A percentile compares a stretch with the other conserved stretches of the same genome.
Conservation (phyloP, 257 asterid genomes). For the Solanum chilense region DNA sequence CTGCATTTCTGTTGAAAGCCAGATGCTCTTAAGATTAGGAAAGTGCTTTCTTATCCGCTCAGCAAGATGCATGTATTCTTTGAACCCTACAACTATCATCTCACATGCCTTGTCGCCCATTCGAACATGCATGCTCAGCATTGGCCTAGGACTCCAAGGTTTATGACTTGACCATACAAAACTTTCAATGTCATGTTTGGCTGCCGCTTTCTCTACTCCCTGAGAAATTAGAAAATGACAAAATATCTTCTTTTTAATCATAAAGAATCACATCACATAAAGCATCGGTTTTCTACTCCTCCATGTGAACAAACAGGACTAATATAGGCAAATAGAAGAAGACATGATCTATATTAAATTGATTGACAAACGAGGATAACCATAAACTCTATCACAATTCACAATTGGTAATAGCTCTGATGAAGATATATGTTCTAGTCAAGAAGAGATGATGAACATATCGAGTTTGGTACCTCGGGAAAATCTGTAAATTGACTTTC, state of each 20-base stretch:
- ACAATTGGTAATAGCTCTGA: background rate
- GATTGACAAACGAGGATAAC: background rate
- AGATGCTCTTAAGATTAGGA: conserved; percentile 59
- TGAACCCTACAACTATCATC: conserved; percentile 82
- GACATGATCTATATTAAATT: background rate
- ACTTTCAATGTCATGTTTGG: conserved; percentile 35
- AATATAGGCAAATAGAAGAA: background rate
- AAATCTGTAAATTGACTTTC: conserved; percentile 23
- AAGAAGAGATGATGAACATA: background rate
- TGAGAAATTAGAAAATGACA: background rate
- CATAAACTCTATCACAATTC: background rate
- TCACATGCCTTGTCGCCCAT: conserved; percentile 98
- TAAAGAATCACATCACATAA: background rate
- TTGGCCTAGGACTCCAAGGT: conserved; percentile 80
- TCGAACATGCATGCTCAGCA: conserved; percentile 84
- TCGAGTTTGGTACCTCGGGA: conserved; percentile 28
- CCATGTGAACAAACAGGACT: background rate
- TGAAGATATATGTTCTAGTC: background rate
- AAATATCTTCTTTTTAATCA: background rate
- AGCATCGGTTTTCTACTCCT: background rate
- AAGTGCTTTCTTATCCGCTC: conserved; percentile 48
- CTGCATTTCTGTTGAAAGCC: conserved; percentile 99
- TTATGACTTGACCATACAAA: conserved; percentile 77
- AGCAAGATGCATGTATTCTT: conserved; percentile 71
- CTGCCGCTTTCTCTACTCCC: conserved; percentile 2